A percentile compares a stretch with the other conserved stretches of the same genome.
These are phyloP conservation scores for Diaporthe caulivora DNA, from an alignment of 2,329 filamentous ascomycete species.

Conservation along the genomic window DNA sequence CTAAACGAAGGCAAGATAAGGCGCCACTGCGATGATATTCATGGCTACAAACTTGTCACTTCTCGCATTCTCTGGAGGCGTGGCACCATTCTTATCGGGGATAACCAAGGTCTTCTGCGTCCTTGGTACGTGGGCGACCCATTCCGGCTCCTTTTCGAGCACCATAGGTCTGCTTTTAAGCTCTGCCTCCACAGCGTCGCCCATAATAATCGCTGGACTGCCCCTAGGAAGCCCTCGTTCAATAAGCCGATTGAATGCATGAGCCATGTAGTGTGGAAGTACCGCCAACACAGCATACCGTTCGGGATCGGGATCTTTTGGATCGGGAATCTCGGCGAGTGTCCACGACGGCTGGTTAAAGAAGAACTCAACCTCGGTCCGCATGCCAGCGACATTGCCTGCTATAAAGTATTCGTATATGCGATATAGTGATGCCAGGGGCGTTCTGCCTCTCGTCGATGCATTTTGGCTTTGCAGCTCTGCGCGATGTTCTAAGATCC, in stretches of 20 bases:
- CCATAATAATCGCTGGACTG: conserved; percentile 14
- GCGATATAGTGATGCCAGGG: conserved; percentile 11
- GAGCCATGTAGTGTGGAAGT: conserved; percentile 4
- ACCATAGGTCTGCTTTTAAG: background rate
- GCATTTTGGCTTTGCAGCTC: background rate
- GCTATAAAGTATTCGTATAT: conserved; percentile 11
- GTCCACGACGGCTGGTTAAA: conserved; percentile 18
- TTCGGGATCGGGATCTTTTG: conserved; percentile 10
- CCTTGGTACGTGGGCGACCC: conserved; percentile 2
- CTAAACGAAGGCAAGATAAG: conserved; percentile 15
- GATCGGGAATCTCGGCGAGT: conserved; percentile 6
- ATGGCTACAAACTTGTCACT: background rate
- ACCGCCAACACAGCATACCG: conserved; percentile 15
- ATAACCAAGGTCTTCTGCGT: conserved; percentile 10
- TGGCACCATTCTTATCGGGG: background rate
- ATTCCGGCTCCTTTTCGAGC: conserved; percentile 13
- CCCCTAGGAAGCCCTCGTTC: conserved; percentile 4
- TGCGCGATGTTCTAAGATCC: conserved; percentile 10
- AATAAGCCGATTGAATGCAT: conserved; percentile 15
- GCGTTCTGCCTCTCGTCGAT: conserved; percentile 2
- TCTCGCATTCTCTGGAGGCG: background rate
- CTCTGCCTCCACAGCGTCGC: background rate
- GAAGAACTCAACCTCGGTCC: conserved; percentile 11
- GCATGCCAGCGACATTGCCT: background rate
- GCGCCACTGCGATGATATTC: conserved; percentile 12